Evolutionary conservation across 2,329 filamentous ascomycete genomes (phyloP).

Genomic region (Pseudodiploospora longispora): DNA sequence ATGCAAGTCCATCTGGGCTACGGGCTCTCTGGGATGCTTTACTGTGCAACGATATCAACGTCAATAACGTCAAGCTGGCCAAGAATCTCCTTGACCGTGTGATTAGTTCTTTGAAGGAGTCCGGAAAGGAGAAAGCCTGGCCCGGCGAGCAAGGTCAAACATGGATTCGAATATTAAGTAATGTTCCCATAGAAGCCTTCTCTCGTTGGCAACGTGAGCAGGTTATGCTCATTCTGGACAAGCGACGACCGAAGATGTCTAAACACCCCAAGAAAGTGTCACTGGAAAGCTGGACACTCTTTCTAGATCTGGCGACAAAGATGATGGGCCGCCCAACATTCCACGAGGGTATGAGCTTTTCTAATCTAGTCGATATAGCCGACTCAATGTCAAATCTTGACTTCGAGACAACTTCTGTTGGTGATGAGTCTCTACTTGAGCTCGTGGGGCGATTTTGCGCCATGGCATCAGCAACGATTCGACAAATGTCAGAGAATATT

Average conservation of each 20-base stretch:
- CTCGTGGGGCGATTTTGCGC: constrained; percentile 24
- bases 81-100: constrained; percentile 24
- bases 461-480: constrained; percentile 25
- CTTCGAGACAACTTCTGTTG: constrained; percentile 14
- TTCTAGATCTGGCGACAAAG: constrained; percentile 39
- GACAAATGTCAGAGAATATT: constrained; percentile 36
- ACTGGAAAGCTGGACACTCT: constrained; percentile 24
- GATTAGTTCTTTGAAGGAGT: constrained; percentile 20
- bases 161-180: constrained; percentile 25
- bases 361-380: constrained; percentile 25
- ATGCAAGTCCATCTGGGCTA: constrained; percentile 10
- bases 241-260: constrained; percentile 16
- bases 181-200: constrained; percentile 30
- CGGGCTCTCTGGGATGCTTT: constrained; percentile 22
- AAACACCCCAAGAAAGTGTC: constrained; percentile 18
- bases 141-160: constrained; percentile 19
- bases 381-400: constrained; percentile 22
- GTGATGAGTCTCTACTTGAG: constrained; percentile 21
- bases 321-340: constrained; percentile 44
- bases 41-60: constrained; percentile 29
- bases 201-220: constrained; percentile 35
- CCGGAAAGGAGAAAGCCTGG: constrained; percentile 23
- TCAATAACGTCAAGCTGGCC: constrained; percentile 25
- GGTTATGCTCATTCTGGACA: constrained; percentile 28
- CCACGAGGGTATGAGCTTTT: constrained; percentile 38